Conservation (phyloP, 495 filamentous ascomycete species). For the Xylaria telfairii region DNA sequence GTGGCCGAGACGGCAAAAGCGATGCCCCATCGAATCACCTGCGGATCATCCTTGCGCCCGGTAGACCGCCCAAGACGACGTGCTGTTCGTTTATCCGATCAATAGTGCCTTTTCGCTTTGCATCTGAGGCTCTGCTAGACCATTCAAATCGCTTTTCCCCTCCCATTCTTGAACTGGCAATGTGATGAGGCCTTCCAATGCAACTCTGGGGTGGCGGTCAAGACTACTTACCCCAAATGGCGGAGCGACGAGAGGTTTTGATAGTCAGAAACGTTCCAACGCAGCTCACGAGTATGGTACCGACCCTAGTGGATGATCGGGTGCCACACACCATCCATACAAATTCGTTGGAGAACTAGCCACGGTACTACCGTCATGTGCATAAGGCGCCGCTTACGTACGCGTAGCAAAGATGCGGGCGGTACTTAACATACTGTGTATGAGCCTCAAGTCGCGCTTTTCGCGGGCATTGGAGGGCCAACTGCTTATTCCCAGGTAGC, state of each 20-base stretch:
- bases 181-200: constrained; percentile 17
- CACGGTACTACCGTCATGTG: background rate
- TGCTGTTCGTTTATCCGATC: constrained; percentile 2
- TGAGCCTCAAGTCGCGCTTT: background rate
- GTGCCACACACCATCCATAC: constrained; percentile 2
- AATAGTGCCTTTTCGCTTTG: background rate
- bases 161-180: background rate
- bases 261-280: constrained; percentile 2
- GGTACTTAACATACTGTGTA: background rate
- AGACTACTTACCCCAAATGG: constrained; percentile 25
- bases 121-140: constrained; percentile 20
- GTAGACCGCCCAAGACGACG: background rate
- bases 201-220: constrained; percentile 22
- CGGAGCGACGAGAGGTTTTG: constrained; percentile 16
- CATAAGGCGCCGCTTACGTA: constrained; percentile 8
- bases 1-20: background rate
- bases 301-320: constrained; percentile 5
- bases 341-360: background rate
- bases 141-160: background rate
- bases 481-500: background rate
- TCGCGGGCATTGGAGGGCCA: background rate
- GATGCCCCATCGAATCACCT: background rate
- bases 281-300: background rate
- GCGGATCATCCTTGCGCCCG: background rate
- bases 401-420: background rate